These are phyloP conservation scores for Brassica rapa DNA, from an alignment of 345 rosid species.

Conservation along the genomic window DNA sequence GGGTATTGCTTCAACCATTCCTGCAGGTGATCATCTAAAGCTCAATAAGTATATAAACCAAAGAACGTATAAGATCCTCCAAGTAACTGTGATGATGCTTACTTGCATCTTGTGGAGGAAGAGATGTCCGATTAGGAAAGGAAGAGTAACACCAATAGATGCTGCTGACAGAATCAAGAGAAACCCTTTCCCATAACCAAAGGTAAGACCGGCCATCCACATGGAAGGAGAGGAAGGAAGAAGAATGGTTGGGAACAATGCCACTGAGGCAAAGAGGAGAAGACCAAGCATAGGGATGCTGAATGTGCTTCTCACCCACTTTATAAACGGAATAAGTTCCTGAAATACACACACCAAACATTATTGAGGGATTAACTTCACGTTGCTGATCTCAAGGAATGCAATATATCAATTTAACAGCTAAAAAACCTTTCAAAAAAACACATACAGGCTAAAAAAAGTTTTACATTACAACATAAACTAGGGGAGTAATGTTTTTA, in stretches of 20 bases:
- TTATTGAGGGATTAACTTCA: too few species aligned
- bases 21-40: slow-evolving; percentile 23
- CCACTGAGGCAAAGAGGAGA: slow-evolving; percentile 77
- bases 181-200: slow-evolving; percentile 94
- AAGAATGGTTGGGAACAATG: slow-evolving; percentile 79
- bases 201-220: slow-evolving; percentile 98
- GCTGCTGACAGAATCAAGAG: slow-evolving; percentile 68
- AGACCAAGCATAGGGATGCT: slow-evolving; percentile 76
- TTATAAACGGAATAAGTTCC: slow-evolving; percentile 91
- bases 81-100: slow-evolving; percentile 19
- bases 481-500: too few species aligned
- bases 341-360: slow-evolving; percentile 34
- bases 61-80: background rate
- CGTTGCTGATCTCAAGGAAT: too few species aligned
- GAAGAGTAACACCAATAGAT: slow-evolving; percentile 83
- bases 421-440: background rate
- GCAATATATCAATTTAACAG: background rate
- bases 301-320: slow-evolving; percentile 87
- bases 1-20: slow-evolving; percentile 92
- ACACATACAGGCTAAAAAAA: background rate
- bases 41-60: background rate
- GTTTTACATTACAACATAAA: too few species aligned
- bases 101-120: slow-evolving; percentile 91
- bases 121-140: slow-evolving; percentile 79
- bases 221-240: slow-evolving; percentile 94